phyloP scores from a whole-genome alignment of 148 eudicot genomes.

The Oxyria digyna region DNA sequence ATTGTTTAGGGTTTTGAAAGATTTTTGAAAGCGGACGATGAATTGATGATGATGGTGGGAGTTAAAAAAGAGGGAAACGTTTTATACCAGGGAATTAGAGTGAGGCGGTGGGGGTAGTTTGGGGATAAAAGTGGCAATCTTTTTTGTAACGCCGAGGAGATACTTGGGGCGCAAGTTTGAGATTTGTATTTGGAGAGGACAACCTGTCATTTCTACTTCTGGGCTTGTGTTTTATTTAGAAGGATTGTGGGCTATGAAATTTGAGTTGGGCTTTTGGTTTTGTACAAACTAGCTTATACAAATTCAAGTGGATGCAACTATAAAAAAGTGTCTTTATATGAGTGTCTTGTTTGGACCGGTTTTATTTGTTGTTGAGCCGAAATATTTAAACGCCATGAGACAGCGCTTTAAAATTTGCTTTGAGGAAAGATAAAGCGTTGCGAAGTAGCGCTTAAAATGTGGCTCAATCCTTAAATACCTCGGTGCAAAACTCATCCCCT shows the following conservation, averaged over 20 bases:
- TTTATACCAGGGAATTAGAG: background rate
- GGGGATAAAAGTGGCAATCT: background rate
- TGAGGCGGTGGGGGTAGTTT: background rate
- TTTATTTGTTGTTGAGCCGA: too few relatives aligned
- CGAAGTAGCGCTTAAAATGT: too few relatives aligned
- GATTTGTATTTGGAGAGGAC: background rate
- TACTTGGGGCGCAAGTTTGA: conserved; percentile 8
- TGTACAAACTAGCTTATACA: background rate
- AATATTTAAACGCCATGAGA: too few relatives aligned
- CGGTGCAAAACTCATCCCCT: too few relatives aligned
- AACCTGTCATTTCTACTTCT: background rate
- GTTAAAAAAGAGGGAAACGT: background rate
- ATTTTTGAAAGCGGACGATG: background rate
- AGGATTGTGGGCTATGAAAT: background rate
- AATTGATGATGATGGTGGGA: background rate
- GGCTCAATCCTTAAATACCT: too few relatives aligned
- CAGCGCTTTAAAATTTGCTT: too few relatives aligned
- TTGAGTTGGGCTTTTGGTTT: background rate
- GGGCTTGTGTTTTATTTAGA: background rate
- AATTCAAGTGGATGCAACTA: too few relatives aligned
- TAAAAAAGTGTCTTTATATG: too few relatives aligned
- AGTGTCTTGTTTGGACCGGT: too few relatives aligned
- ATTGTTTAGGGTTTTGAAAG: background rate
- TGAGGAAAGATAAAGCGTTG: too few relatives aligned
- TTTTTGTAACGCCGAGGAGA: background rate